phyloP scores from a whole-genome alignment of 768 basidiomycete species.

The Termitomyces sp. region DNA sequence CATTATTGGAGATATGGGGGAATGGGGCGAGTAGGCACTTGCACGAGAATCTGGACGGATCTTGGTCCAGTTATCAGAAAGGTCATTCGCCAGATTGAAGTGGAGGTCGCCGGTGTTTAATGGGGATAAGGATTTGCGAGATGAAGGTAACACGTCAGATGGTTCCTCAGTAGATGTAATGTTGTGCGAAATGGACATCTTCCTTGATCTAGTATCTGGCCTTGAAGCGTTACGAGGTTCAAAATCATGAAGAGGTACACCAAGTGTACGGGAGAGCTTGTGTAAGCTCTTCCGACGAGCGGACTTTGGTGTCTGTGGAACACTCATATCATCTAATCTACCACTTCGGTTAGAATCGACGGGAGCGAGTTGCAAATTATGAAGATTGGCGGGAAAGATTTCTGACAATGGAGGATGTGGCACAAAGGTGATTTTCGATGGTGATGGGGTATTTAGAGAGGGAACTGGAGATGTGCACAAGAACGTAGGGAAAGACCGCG shows the following conservation, averaged over 20 bases:
- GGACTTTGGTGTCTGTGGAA: background rate
- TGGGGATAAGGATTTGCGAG: slow-evolving; percentile 7
- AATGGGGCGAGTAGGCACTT: slow-evolving; percentile 9
- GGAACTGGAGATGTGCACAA: background rate
- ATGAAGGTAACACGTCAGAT: background rate
- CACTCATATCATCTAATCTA: slow-evolving; percentile 5
- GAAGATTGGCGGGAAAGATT: background rate
- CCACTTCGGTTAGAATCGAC: slow-evolving; percentile 8
- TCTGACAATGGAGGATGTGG: slow-evolving; percentile 7
- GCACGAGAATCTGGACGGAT: slow-evolving; percentile 1
- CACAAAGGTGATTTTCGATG: slow-evolving; percentile 4
- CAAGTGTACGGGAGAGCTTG: slow-evolving; percentile 24
- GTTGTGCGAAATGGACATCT: slow-evolving; percentile 6
- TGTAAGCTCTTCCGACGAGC: slow-evolving; percentile 13
- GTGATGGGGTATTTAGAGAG: background rate
- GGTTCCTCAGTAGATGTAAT: background rate
- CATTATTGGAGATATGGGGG: slow-evolving; percentile 24
- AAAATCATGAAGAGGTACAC: slow-evolving; percentile 15
- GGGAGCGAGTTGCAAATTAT: slow-evolving; percentile 7
- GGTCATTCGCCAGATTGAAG: slow-evolving; percentile 16
- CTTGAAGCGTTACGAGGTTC: background rate
- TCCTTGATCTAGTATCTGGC: background rate
- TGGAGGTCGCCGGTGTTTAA: slow-evolving; percentile 18
- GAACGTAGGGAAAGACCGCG: background rate
- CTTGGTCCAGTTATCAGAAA: slow-evolving; percentile 18